Percentiles rank a stretch among this genome's conserved stretches.
Conservation (phyloP, 2,329 filamentous ascomycete genomes). For the Talaromyces sp. region DNA sequence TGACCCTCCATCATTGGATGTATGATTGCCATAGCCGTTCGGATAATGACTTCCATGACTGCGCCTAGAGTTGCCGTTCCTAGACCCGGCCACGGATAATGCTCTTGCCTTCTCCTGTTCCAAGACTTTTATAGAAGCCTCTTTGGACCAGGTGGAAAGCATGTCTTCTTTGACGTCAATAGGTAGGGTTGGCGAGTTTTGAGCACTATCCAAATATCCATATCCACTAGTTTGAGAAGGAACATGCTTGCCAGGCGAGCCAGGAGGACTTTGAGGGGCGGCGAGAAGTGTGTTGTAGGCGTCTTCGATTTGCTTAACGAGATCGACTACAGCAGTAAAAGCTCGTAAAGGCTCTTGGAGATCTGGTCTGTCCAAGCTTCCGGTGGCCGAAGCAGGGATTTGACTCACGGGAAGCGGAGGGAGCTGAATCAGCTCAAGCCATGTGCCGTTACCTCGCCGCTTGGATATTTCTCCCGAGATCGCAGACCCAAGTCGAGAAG, state of each 20-base stretch:
- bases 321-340: constrained; percentile 67
- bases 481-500: constrained; percentile 63
- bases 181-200: constrained; percentile 58
- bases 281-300: constrained; percentile 61
- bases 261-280: constrained; percentile 65
- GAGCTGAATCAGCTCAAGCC: constrained; percentile 70
- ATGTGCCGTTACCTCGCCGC: constrained; percentile 69
- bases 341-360: constrained; percentile 53
- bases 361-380: constrained; percentile 44
- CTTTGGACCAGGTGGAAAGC: constrained; percentile 74
- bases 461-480: constrained; percentile 73
- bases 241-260: constrained; percentile 64
- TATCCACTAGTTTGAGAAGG: constrained; percentile 59
- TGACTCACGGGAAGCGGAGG: constrained; percentile 63
- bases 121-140: constrained; percentile 64
- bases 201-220: constrained; percentile 39
- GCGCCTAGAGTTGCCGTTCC: constrained; percentile 52
- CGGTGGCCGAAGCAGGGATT: constrained; percentile 49
- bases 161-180: constrained; percentile 68
- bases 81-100: constrained; percentile 72
- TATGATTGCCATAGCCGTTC: constrained; percentile 32
- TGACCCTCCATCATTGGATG: constrained; percentile 29
- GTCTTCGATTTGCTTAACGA: constrained; percentile 70
- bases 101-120: constrained; percentile 65
- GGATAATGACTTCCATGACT: constrained; percentile 27